Evolutionary conservation across 2,329 filamentous ascomycete genomes (phyloP).

Genomic region (Paraconiothyrium brasiliense): DNA sequence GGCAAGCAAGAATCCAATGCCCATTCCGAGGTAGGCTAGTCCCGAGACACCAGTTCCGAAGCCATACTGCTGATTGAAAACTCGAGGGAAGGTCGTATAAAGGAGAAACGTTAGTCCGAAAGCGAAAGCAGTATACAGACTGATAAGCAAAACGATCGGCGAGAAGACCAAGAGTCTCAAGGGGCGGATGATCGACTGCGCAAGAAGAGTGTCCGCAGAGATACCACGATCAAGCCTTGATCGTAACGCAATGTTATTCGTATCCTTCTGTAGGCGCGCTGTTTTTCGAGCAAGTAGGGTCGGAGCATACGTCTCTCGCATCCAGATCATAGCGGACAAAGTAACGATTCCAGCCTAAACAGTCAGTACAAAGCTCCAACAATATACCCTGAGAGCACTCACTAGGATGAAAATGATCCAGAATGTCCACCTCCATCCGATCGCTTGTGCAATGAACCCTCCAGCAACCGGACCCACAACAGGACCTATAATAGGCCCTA

Average conservation of each 20-base stretch:
- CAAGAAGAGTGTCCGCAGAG: no score
- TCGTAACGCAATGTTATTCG: no score
- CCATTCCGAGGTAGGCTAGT: conserved; percentile 76
- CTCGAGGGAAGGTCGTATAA: conserved; percentile 74
- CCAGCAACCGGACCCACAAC: conserved; percentile 51
- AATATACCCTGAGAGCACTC: conserved; percentile 9
- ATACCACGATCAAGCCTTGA: no score
- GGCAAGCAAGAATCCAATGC: conserved; percentile 57
- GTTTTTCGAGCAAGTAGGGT: no score
- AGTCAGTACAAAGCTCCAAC: no score
- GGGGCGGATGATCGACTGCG: conserved; percentile 11
- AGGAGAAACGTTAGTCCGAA: conserved; percentile 8
- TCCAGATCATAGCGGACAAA: no score
- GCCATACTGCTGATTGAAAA: conserved; percentile 75
- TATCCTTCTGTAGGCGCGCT: no score
- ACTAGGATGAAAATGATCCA: conserved; percentile 53
- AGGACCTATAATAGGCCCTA: conserved; percentile 55
- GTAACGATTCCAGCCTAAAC: no score
- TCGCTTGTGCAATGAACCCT: conserved; percentile 55
- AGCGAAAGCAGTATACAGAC: conserved; percentile 16
- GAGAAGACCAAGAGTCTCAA: conserved; percentile 22
- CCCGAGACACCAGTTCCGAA: conserved; percentile 76
- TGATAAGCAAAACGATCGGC: not conserved
- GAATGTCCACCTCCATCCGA: conserved; percentile 61
- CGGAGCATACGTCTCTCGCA: no score